A percentile compares a stretch with the other conserved stretches of the same genome.
phyloP scores from a whole-genome alignment of 179 eudicot genomes.

The Heliamphora pulchella region DNA sequence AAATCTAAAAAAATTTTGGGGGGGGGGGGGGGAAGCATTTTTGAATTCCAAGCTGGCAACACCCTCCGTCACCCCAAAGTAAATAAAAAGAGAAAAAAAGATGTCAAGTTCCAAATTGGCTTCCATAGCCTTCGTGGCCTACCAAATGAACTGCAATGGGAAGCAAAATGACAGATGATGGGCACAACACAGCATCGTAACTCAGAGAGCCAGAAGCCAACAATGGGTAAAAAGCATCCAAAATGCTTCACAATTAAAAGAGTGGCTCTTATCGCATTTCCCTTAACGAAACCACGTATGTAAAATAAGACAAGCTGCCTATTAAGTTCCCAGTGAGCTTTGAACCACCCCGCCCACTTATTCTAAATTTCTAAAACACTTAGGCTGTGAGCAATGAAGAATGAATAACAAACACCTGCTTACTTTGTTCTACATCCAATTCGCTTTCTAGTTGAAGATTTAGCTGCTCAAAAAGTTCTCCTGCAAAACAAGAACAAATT shows the following conservation, averaged over 20 bases:
- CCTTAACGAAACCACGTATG: slow-evolving; percentile 6
- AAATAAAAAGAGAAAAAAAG: neutral
- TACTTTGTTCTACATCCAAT: slow-evolving; percentile 54
- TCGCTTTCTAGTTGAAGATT: slow-evolving; percentile 74
- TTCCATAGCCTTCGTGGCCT: neutral
- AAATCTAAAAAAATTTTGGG: neutral
- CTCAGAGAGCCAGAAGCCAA: neutral
- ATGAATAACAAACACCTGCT: slow-evolving; percentile 20
- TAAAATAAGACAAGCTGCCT: neutral
- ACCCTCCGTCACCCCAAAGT: neutral
- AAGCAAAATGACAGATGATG: neutral
- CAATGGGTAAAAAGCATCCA: neutral
- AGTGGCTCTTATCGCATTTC: neutral
- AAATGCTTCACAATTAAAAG: neutral
- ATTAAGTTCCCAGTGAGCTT: neutral
- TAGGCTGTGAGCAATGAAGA: neutral
- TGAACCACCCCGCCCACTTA: neutral
- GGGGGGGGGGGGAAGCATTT: neutral
- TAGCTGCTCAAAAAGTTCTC: slow-evolving; percentile 56
- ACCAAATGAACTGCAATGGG: neutral
- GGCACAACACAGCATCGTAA: neutral
- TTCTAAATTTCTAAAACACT: no score
- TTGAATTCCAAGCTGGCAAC: neutral
- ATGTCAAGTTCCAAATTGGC: neutral
- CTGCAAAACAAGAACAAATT: slow-evolving; percentile 39